Percentiles rank a stretch among this genome's conserved stretches.
phyloP scores from a whole-genome alignment of 148 eudicot genomes.

The Vaccinium darrowii region DNA sequence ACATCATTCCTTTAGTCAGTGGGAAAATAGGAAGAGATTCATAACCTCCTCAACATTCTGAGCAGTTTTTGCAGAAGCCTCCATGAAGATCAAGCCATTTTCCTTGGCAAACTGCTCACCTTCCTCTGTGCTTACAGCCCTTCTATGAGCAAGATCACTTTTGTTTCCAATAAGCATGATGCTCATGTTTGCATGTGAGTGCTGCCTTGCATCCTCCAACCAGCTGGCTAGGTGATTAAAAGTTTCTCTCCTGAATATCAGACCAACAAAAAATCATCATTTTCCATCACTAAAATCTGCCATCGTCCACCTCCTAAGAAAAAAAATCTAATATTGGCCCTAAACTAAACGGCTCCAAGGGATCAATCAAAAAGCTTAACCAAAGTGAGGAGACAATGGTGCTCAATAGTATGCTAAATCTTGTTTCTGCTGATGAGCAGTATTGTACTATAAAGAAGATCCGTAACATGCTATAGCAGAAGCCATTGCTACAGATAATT shows the following conservation, averaged over 20 bases:
- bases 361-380: neutral
- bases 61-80: conserved; percentile 59
- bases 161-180: conserved; percentile 59
- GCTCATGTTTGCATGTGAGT: conserved; percentile 56
- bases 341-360: neutral
- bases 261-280: neutral
- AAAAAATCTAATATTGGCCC: neutral
- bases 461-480: neutral
- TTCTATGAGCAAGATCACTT: conserved; percentile 50
- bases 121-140: conserved; percentile 60
- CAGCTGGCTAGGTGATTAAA: conserved; percentile 60
- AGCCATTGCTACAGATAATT: neutral
- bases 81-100: conserved; percentile 56
- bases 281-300: neutral
- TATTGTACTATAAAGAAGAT: neutral
- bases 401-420: neutral
- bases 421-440: neutral
- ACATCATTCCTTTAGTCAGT: too few relatives aligned
- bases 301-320: neutral
- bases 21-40: neutral
- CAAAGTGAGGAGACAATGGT: neutral
- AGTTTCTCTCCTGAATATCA: conserved; percentile 49
- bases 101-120: conserved; percentile 64
- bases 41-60: conserved; percentile 56
- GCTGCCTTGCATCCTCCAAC: conserved; percentile 65